Base-by-base conservation (phyloP, 2,329 filamentous ascomycete genomes). In the Clarireedia sp. region DNA sequence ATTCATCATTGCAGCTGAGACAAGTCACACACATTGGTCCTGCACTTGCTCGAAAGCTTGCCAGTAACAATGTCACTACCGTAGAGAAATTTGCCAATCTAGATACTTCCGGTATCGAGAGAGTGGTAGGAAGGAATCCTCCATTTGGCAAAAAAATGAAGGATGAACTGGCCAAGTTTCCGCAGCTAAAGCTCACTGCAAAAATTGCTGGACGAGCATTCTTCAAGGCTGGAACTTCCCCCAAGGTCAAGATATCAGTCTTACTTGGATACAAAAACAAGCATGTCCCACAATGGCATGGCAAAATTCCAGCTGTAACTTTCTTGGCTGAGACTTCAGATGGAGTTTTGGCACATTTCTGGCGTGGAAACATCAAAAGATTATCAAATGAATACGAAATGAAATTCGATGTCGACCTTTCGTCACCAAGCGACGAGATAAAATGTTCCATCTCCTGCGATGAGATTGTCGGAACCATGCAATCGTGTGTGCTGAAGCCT, bases 1-100 rank as follows among this genome's bases (percentile, higher is more conserved):
- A 87, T 36, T 87, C 84, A 2, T 81, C 88, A 0, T 76, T 86
- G 21, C 88, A 96, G 62, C 79, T 99, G 65, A 86, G 87, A 58
- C 92, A 97, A 68, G 78, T 99, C 1, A 82, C 88, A 0, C 80
- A 83, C 2, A 80, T 97, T 58, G 94, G 94, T 0, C 75, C 82
- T 4, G 88, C 85, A 1, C 80, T 81, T n/a, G 83, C 89, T 60
- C 80, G 86, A 38, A 94, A 87, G 67, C 77, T 97, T 44, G 79
- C 82, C 3, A 77, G 79, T 40, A 83, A 82, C n/a, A 83, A 84
- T 0, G 80, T 97, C 53, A 81, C 74, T 26, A 87, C 76, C 5
- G 82, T 97, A 5, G 80, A 86, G 43, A 79, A 81, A n/a, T 74
- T 99, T 12, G 81, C 85, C 16, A 71, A 69, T 6, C 77, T 82